Percentiles rank a stretch among this genome's conserved stretches.
phyloP scores from a whole-genome alignment of 2,329 filamentous ascomycete genomes.

The Neocucurbitaria cava region DNA sequence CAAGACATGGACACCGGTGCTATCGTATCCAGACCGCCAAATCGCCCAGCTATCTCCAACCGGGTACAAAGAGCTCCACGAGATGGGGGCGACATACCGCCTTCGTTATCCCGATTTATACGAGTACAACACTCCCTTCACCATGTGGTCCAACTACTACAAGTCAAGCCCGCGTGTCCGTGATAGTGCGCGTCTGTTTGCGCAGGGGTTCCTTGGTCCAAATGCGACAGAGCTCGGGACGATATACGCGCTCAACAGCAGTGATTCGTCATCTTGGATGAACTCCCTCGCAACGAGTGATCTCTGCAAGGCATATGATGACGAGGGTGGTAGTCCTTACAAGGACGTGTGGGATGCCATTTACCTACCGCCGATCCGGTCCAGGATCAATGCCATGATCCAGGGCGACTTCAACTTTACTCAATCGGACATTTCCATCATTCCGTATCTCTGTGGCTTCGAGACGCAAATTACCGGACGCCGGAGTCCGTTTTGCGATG shows the following conservation, averaged over 20 bases:
- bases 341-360: constrained; percentile 58
- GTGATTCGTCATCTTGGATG: constrained; percentile 62
- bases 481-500: constrained; percentile 66
- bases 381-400: constrained; percentile 63
- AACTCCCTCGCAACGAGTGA: constrained; percentile 70
- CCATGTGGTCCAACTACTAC: constrained; percentile 72
- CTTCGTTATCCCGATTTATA: constrained; percentile 58
- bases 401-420: constrained; percentile 63
- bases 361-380: constrained; percentile 62
- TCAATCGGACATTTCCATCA: constrained; percentile 61
- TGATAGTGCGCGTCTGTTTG: constrained; percentile 68
- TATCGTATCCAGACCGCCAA: constrained; percentile 62
- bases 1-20: constrained; percentile 63
- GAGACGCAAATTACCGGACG: constrained; percentile 71
- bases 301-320: constrained; percentile 65
- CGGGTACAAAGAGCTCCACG: constrained; percentile 67
- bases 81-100: constrained; percentile 61
- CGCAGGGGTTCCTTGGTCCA: constrained; percentile 66
- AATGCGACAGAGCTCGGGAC: constrained; percentile 61
- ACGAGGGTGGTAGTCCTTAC: constrained; percentile 59
- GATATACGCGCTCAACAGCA: constrained; percentile 65
- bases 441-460: constrained; percentile 75
- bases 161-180: constrained; percentile 60
- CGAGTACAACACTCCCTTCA: constrained; percentile 58
- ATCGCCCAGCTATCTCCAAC: constrained; percentile 67